A percentile compares a stretch with the other conserved stretches of the same genome.
Evolutionary conservation across 306 rosid species (phyloP).

Genomic region (Fragaria iinumae): DNA sequence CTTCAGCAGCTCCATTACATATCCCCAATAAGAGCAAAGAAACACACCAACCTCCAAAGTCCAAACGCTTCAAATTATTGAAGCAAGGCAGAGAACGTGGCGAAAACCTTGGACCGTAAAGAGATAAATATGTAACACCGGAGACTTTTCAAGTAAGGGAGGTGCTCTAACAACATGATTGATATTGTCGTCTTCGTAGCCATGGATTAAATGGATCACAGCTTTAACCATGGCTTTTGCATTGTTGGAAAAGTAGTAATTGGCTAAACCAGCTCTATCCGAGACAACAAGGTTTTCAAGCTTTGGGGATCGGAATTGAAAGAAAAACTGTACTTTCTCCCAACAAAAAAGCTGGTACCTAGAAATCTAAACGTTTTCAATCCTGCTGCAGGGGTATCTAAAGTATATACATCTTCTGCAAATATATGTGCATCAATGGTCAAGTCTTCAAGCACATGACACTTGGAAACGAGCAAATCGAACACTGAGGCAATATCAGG

Average conservation of each 20-base stretch:
- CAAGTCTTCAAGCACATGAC: not conserved
- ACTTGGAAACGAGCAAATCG: not conserved
- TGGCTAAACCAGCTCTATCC: not conserved
- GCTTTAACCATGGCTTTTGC: not conserved
- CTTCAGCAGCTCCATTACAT: not conserved
- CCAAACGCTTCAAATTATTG: not conserved
- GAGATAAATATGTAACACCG: not conserved
- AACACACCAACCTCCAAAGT: not conserved
- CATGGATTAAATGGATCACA: not conserved
- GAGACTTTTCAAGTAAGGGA: not conserved
- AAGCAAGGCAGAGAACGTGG: not conserved
- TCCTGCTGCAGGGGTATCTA: not conserved
- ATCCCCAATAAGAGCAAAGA: not conserved
- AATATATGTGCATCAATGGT: not conserved
- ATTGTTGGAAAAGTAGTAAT: not conserved
- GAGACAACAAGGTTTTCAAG: not conserved
- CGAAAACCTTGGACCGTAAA: not conserved
- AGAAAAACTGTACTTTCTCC: not conserved
- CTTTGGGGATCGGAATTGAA: not conserved
- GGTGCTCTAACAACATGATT: not conserved
- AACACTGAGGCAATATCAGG: not conserved
- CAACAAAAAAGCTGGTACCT: fast-evolving
- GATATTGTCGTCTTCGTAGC: fast-evolving
- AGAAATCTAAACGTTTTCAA: not conserved
- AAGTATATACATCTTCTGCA: not conserved